These are phyloP conservation scores for Ilyonectria destructans DNA, from an alignment of 2,329 filamentous ascomycete genomes.

Conservation along the genomic window DNA sequence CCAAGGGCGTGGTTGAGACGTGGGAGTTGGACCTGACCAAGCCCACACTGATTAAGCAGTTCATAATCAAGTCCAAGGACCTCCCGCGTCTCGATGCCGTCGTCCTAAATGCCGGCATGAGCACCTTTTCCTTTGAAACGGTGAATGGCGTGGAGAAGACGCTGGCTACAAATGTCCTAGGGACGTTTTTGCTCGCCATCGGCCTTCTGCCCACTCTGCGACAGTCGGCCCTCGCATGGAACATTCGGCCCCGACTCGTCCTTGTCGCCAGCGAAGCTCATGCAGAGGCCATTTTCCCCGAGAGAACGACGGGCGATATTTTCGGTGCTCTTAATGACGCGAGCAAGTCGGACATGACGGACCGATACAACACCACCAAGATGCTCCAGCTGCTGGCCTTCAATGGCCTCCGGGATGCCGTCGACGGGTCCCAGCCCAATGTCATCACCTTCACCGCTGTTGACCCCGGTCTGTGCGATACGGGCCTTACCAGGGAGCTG, in stretches of 20 bases:
- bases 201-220: slow-evolving; percentile 23
- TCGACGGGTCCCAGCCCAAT: slow-evolving; percentile 13
- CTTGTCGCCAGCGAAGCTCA: slow-evolving; percentile 7
- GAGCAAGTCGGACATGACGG: slow-evolving; percentile 8
- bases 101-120: slow-evolving; percentile 15
- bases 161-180: slow-evolving; percentile 25
- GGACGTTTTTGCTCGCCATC: slow-evolving; percentile 29
- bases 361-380: slow-evolving; percentile 20
- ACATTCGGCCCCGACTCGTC: slow-evolving; percentile 3
- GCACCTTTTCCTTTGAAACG: slow-evolving; percentile 14
- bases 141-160: slow-evolving; percentile 27
- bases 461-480: slow-evolving; percentile 25
- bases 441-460: slow-evolving; percentile 13
- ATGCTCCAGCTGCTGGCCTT: slow-evolving; percentile 22
- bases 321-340: slow-evolving; percentile 15
- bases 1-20: slow-evolving; percentile 3
- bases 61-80: slow-evolving; percentile 7
- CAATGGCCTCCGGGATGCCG: slow-evolving; percentile 6
- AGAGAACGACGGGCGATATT: slow-evolving; percentile 16
- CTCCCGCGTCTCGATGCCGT: slow-evolving; percentile 5
- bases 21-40: slow-evolving; percentile 12
- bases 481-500: slow-evolving; percentile 16
- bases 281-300: slow-evolving; percentile 9
- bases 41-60: slow-evolving; percentile 1
- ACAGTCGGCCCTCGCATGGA: slow-evolving; percentile 6